Evolutionary conservation across 179 eudicot genomes (phyloP), one percentile per base, ranked within the genome.

Genomic region (Beta lomatogona): DNA sequence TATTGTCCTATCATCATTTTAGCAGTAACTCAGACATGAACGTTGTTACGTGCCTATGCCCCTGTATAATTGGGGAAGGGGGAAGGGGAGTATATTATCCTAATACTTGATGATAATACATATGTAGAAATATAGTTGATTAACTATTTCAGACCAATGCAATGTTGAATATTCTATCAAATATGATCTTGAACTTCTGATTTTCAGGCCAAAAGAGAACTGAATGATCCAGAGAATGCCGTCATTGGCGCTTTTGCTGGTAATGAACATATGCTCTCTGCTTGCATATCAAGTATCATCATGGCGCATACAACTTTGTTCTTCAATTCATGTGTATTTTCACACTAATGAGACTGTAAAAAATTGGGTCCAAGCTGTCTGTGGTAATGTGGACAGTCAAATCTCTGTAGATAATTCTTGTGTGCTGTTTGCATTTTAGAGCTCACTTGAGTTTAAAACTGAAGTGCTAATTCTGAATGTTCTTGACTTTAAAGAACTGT

Each of bases 191-290:
- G 60, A 78, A 68, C 59, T 13, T 75, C 46, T 1, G 8, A 11
- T 78, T 73, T 70, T 4, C 87, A 94, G 98, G 98, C 96, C 57
- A 91, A 87, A 82, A 89, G 98, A 87, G 98, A 94, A 59, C 87
- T 94, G 53, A 91, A 87, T 77, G 98, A 91, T 82, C 91, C 97
- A 12, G 97, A 94, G 88, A 94, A 94, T 89, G 98, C 98, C 54
- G 84, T 90, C 44, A 90, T 94, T 84, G 98, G 98, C 75, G 98
- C 98, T 66, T 91, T 93, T 80, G 93, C 98, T 44, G 98, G 98
- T 94, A 88, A 79, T 28, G 53, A 55, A 41, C 58, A 16, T 8
- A 22, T 73, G 6, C 28, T 18, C 6, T 73, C 10, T 66, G 41
- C 31, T 71, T 70, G 45, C 53, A 48, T 46, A 13, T 28, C 45